phyloP scores from a whole-genome alignment of 768 basidiomycete species.

The Lactifluus piperatus region DNA sequence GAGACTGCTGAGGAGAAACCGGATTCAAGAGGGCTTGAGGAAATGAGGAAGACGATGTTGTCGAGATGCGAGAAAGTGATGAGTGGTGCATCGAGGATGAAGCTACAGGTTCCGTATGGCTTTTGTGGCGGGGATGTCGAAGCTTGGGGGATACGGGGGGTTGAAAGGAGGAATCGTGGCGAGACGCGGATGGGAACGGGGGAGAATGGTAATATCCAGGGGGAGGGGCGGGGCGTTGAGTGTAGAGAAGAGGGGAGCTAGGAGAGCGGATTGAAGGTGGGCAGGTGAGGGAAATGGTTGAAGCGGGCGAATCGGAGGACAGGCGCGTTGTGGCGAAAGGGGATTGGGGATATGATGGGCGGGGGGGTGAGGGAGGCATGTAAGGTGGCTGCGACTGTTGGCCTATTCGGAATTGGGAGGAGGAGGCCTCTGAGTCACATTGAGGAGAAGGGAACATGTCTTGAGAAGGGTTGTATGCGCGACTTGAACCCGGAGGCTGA shows the following conservation, averaged over 20 bases:
- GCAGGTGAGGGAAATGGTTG: slow-evolving; percentile 3
- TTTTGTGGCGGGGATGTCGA: slow-evolving; percentile 1
- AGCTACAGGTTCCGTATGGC: slow-evolving; percentile 3
- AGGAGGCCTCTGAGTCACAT: neutral
- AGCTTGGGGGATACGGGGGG: slow-evolving; percentile 5
- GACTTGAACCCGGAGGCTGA: neutral
- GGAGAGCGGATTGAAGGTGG: slow-evolving; percentile 11
- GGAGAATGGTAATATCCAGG: slow-evolving; percentile 6
- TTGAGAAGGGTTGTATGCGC: slow-evolving; percentile 5
- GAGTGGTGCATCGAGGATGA: slow-evolving; percentile 6
- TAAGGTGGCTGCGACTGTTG: slow-evolving; percentile 1
- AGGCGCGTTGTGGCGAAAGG: slow-evolving; percentile 5
- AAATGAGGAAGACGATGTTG: slow-evolving; percentile 15
- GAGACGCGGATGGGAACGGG: neutral
- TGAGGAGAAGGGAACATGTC: slow-evolving; percentile 2
- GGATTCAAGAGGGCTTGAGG: slow-evolving; percentile 21
- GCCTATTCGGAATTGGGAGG: slow-evolving; percentile 4
- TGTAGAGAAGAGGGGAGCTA: slow-evolving; percentile 9
- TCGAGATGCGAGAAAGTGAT: slow-evolving; percentile 11
- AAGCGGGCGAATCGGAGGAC: slow-evolving; percentile 12
- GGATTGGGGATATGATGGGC: slow-evolving; percentile 9
- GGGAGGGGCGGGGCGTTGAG: slow-evolving; percentile 4
- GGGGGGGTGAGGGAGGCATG: slow-evolving; percentile 5
- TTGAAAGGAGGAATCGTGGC: slow-evolving; percentile 4
- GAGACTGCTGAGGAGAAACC: slow-evolving; percentile 22